Conservation (phyloP, 2,329 filamentous ascomycete genomes). For the Scytalidium sp. region DNA sequence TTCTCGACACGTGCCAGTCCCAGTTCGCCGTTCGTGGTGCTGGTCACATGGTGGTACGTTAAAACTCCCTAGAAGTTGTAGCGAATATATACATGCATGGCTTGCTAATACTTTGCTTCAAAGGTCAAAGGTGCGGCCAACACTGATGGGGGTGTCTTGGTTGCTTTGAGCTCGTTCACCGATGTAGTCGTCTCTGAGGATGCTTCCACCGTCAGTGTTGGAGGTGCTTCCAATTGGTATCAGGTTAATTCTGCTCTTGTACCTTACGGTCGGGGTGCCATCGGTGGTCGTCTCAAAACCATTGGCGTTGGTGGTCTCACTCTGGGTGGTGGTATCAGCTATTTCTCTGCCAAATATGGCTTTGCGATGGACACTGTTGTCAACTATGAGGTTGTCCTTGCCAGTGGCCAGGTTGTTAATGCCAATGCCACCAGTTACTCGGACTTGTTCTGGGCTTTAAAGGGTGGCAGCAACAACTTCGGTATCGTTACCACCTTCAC, state of each 20-base stretch:
- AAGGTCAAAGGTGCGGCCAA: conserved; percentile 23
- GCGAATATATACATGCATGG: too few species aligned
- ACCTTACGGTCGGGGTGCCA: conserved; percentile 22
- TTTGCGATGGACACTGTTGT: conserved; percentile 45
- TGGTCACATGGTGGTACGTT: conserved; percentile 7
- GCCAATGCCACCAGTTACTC: conserved; percentile 15
- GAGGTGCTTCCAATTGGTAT: conserved; percentile 32
- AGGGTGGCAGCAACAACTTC: conserved; percentile 23
- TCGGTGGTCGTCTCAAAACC: conserved; percentile 30
- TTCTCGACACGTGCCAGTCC: not conserved
- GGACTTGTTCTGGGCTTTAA: conserved; percentile 21
- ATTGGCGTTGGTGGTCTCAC: conserved; percentile 42
- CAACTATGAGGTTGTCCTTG: conserved; percentile 37
- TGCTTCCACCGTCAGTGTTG: conserved; percentile 29
- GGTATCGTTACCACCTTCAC: conserved; percentile 29
- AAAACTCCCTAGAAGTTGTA: not conserved
- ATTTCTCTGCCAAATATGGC: conserved; percentile 35
- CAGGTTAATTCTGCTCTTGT: conserved; percentile 32
- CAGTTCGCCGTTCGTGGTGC: conserved; percentile 9
- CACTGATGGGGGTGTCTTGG: conserved; percentile 42
- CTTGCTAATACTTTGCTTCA: too few species aligned
- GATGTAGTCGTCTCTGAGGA: conserved; percentile 20
- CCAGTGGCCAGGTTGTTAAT: conserved; percentile 16
- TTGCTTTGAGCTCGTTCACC: conserved; percentile 36
- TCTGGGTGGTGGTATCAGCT: conserved; percentile 20